Conservation (phyloP, 192 early-diverging fungal species). For the Coemansia sp. region DNA sequence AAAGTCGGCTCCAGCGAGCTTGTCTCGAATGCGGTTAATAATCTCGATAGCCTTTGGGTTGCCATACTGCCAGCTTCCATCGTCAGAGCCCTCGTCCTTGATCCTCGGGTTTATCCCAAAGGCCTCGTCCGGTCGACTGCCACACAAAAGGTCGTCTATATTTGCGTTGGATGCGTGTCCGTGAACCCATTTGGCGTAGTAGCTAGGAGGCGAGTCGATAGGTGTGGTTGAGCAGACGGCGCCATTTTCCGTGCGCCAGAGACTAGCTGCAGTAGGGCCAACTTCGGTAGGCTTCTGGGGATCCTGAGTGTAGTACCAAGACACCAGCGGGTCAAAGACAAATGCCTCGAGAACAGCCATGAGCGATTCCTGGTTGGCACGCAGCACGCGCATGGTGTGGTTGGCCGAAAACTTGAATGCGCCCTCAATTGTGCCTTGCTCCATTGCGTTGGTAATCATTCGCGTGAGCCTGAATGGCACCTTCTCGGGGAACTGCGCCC, state of each 20-base stretch:
- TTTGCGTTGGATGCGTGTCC: background rate
- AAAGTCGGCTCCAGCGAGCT: constrained; percentile 96
- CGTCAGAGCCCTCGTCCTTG: constrained; percentile 27
- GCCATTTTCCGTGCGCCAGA: background rate
- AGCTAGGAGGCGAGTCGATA: background rate
- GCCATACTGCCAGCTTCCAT: constrained; percentile 40
- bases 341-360: constrained; percentile 99
- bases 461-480: constrained; percentile 99
- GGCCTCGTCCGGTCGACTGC: constrained; percentile 23
- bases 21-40: constrained; percentile 93
- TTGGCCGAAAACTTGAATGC: constrained; percentile 95
- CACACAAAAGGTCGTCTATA: constrained; percentile 16
- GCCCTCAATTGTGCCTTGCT: constrained; percentile 95
- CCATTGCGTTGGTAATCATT: constrained; percentile 99
- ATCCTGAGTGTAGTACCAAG: constrained; percentile 28
- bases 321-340: constrained; percentile 86
- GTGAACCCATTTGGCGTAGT: constrained; percentile 1
- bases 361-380: constrained; percentile 95
- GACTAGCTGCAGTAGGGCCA: background rate
- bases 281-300: background rate
- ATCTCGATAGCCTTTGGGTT: constrained; percentile 87
- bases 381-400: constrained; percentile 93
- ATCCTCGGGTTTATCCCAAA: constrained; percentile 2
- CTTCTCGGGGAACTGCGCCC: constrained; percentile 96
- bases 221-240: constrained; percentile 6